These are phyloP conservation scores for Ceratobasidium sp. DNA, from an alignment of 1,284 basidiomycete genomes.

Conservation along the genomic window DNA sequence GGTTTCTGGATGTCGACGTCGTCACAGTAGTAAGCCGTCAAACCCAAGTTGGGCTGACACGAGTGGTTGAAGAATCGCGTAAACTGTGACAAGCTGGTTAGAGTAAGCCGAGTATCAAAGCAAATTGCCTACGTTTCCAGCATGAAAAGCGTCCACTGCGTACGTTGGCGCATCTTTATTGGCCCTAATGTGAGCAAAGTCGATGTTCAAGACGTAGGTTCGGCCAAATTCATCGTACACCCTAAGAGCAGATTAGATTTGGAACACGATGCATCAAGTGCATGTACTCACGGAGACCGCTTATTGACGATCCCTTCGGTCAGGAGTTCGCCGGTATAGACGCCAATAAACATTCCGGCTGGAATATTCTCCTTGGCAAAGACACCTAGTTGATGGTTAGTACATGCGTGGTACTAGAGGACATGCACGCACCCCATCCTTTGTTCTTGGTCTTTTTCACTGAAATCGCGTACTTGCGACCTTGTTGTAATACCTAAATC, in stretches of 20 bases:
- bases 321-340: constrained; percentile 85
- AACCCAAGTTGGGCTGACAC: constrained; percentile 82
- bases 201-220: constrained; percentile 86
- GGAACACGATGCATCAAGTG: constrained; percentile 3
- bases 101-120: constrained; percentile 39
- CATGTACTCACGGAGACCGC: constrained; percentile 65
- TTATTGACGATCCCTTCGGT: constrained; percentile 68
- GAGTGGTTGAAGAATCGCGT: constrained; percentile 85
- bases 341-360: constrained; percentile 74
- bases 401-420: neutral
- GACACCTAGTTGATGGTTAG: constrained; percentile 57
- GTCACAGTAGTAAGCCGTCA: constrained; percentile 74
- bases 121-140: constrained; percentile 72
- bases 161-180: constrained; percentile 50
- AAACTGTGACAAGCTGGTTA: constrained; percentile 57
- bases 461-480: constrained; percentile 66
- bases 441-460: constrained; percentile 67
- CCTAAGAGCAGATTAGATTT: constrained; percentile 51
- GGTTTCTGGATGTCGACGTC: constrained; percentile 66
- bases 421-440: constrained; percentile 40
- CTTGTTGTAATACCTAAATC: constrained; percentile 78
- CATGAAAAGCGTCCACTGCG: constrained; percentile 83
- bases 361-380: constrained; percentile 71
- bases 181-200: constrained; percentile 64
- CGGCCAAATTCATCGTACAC: constrained; percentile 76